These are phyloP conservation scores for Guillardia theta DNA, from an alignment of 78 protist species.

Conservation along the genomic window DNA sequence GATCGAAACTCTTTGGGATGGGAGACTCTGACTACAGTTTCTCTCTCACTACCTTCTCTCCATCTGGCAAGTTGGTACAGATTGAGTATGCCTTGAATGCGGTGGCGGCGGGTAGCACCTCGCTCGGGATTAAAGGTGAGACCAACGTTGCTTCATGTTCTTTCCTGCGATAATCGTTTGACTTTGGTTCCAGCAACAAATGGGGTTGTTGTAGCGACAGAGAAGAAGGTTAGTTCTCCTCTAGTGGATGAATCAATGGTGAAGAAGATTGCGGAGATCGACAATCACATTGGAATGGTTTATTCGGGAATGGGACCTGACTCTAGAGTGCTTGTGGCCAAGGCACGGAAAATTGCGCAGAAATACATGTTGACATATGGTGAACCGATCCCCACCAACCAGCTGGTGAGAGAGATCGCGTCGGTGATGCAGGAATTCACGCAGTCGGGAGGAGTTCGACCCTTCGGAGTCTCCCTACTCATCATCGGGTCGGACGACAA, in stretches of 20 bases:
- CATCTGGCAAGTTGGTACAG: slow-evolving; percentile 98
- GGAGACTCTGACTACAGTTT: slow-evolving; percentile 74
- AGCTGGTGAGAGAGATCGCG: slow-evolving; percentile 94
- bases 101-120: slow-evolving; percentile 86
- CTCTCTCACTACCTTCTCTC: slow-evolving; percentile 98
- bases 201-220: slow-evolving; percentile 98
- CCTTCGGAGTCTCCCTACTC: slow-evolving; percentile 97
- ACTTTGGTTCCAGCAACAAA: slow-evolving; percentile 79
- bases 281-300: slow-evolving; percentile 54
- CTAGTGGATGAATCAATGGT: slow-evolving; percentile 86
- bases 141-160: neutral
- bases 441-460: slow-evolving; percentile 99
- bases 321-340: slow-evolving; percentile 77
- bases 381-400: slow-evolving; percentile 83
- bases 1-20: too few species aligned
- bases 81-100: slow-evolving; percentile 98
- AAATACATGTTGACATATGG: slow-evolving; percentile 61
- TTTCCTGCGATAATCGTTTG: neutral
- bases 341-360: slow-evolving; percentile 92
- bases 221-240: slow-evolving; percentile 86
- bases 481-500: slow-evolving; percentile 88
- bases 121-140: slow-evolving; percentile 94
- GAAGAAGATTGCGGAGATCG: slow-evolving; percentile 79
- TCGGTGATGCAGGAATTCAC: slow-evolving; percentile 98
- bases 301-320: slow-evolving; percentile 98